phyloP scores from a whole-genome alignment of 2,329 filamentous ascomycete genomes.

The Colletotrichum plurivorum region DNA sequence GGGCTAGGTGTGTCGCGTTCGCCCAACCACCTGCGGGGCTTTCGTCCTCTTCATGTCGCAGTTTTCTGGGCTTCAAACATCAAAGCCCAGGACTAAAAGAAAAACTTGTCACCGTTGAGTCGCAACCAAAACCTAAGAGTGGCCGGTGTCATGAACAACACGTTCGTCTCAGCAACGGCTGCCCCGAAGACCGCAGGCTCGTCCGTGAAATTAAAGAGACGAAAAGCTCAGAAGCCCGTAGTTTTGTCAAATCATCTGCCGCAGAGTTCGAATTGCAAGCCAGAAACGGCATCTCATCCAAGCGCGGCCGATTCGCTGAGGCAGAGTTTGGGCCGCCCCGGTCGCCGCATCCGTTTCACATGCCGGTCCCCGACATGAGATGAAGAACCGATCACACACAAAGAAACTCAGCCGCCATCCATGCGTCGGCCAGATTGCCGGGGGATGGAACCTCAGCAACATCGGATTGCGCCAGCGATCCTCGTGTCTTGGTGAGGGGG shows the following conservation, averaged over 20 bases:
- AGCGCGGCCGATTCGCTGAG: slow-evolving; percentile 10
- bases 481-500: slow-evolving; percentile 13
- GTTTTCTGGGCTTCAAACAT: not conserved
- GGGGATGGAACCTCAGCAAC: slow-evolving; percentile 25
- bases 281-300: slow-evolving; percentile 17
- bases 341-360: slow-evolving; percentile 31
- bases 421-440: slow-evolving; percentile 31
- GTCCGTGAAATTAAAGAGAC: not conserved
- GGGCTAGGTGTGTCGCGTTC: no score
- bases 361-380: slow-evolving; percentile 27
- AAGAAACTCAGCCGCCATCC: slow-evolving; percentile 27
- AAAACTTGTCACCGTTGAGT: not conserved
- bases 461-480: slow-evolving; percentile 23
- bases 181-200: not conserved
- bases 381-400: slow-evolving; percentile 28
- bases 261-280: slow-evolving; percentile 4
- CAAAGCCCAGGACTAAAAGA: no score
- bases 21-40: no score
- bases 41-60: not conserved
- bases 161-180: slow-evolving; percentile 28
- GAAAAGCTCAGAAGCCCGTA: not conserved
- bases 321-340: slow-evolving; percentile 25
- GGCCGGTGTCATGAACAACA: slow-evolving; percentile 1
- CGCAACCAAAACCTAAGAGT: slow-evolving; percentile 1
- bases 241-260: slow-evolving; percentile 17